Evolutionary conservation across 2,329 filamentous ascomycete species (phyloP).

Genomic region (Cryphonectria radicalis): DNA sequence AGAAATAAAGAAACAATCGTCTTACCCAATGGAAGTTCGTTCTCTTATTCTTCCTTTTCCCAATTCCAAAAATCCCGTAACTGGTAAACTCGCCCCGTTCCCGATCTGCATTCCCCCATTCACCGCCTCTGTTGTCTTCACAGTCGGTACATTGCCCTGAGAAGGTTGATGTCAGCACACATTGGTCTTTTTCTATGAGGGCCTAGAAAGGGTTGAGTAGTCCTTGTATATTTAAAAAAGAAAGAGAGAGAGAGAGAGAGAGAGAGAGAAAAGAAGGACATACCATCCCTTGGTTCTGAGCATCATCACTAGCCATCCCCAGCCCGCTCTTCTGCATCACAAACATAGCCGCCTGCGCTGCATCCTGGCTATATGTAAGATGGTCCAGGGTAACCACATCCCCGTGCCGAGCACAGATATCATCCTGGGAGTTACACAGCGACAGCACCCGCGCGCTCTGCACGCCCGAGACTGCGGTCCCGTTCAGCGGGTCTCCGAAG

Average conservation of each 20-base stretch:
- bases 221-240: too few relatives aligned
- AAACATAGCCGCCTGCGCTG: slow-evolving; percentile 34
- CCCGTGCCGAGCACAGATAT: slow-evolving; percentile 31
- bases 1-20: background rate
- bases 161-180: background rate
- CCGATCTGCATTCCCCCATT: slow-evolving; percentile 22
- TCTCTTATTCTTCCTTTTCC: background rate
- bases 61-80: background rate
- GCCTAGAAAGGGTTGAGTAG: too few relatives aligned
- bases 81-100: slow-evolving; percentile 12
- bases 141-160: slow-evolving; percentile 22
- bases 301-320: slow-evolving; percentile 34
- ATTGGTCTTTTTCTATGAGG: background rate
- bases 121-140: slow-evolving; percentile 8
- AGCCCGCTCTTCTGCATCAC: slow-evolving; percentile 35
- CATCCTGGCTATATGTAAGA: slow-evolving; percentile 35
- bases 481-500: slow-evolving; percentile 29
- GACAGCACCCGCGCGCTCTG: slow-evolving; percentile 17
- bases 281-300: slow-evolving; percentile 34
- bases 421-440: slow-evolving; percentile 24
- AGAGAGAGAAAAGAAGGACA: too few relatives aligned
- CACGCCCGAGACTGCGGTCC: slow-evolving; percentile 24
- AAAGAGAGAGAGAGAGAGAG: background rate
- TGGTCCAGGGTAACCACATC: slow-evolving; percentile 35
- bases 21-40: background rate